Evolutionary conservation across 1,139 yeast species (phyloP), one percentile per base, ranked within the genome.

Genomic region (Ogataea hybrid): DNA sequence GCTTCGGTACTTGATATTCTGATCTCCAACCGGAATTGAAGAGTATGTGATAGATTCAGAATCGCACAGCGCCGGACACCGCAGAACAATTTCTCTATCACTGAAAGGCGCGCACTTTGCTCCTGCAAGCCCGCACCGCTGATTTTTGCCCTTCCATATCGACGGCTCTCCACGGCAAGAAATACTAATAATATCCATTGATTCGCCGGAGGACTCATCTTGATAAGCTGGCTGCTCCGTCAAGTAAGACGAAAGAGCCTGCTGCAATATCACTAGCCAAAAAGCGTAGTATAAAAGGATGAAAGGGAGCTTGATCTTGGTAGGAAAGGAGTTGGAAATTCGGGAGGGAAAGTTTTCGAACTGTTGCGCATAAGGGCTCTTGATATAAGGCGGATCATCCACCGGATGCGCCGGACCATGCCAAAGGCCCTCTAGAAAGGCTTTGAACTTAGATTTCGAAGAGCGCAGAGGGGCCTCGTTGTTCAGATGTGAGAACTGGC

Each of bases 41-140:
- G 92, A 79, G 61, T 81, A 89, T 0, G 88, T 77, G 81, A 87
- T 79, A 32, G 90, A 81, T 25, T 79, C 85, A 34, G 84, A 68
- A 51, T 81, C 87, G 64, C 97, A 90, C 29, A 89, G 69, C 0
- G 97, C 95, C 0, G 97, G 96, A 62, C 97, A 90, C 52, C 89
- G 70, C 55, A 90, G 73, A 9, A 75, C 62, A 16, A 83, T 69
- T 32, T 81, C 82, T 28, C 70, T 57, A 8, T 65, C 58, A 1
- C 63, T 60, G 25, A 69, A 62, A 1, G 78, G 76, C 9, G 52
- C 57, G 63, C 97, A 90, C 6, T 65, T 52, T 16, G 67, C 63
- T 2, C 82, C 96, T 53, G 83, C 68, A 7, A 84, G 53, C 0
- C 97, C 97, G 68, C 97, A 90, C 1, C 68, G 73, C 4, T 77